These are phyloP conservation scores for Boletus sp. DNA, from an alignment of 768 basidiomycete species.

Conservation along the genomic window DNA sequence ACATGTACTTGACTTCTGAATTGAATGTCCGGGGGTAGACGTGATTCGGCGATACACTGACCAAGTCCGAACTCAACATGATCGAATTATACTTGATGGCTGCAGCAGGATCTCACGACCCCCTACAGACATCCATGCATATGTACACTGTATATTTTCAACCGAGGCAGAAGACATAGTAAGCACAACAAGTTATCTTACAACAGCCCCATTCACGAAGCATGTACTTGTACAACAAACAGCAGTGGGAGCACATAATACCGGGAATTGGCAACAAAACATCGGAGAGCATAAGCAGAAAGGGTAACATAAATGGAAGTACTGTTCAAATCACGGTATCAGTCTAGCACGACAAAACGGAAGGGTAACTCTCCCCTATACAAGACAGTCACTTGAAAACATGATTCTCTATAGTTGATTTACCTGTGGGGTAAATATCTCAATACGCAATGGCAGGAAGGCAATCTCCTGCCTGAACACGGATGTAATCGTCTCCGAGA, in stretches of 20 bases:
- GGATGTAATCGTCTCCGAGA: slow-evolving; percentile 16
- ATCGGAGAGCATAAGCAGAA: slow-evolving; percentile 1
- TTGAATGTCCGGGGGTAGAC: too few relatives aligned
- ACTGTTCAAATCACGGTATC: background rate
- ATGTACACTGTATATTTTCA: background rate
- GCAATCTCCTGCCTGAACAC: slow-evolving; percentile 15
- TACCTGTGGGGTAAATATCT: background rate
- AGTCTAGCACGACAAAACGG: background rate
- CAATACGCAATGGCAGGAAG: slow-evolving; percentile 22
- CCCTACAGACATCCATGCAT: background rate
- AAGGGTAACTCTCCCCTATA: background rate
- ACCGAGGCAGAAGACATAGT: background rate
- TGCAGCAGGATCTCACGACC: too few relatives aligned
- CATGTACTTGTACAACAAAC: slow-evolving; percentile 1
- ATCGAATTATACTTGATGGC: too few relatives aligned
- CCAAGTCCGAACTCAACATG: too few relatives aligned
- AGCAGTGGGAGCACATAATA: background rate
- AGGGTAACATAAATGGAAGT: slow-evolving; percentile 1
- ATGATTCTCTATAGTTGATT: slow-evolving; percentile 2
- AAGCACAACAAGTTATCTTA: background rate
- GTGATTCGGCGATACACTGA: too few relatives aligned
- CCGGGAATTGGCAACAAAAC: background rate
- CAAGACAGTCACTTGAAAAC: background rate
- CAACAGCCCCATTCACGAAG: background rate
- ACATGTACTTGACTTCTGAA: too few relatives aligned